Evolutionary conservation across 1,284 basidiomycete species (phyloP).

Genomic region (Sanghuangporus weigelae): DNA sequence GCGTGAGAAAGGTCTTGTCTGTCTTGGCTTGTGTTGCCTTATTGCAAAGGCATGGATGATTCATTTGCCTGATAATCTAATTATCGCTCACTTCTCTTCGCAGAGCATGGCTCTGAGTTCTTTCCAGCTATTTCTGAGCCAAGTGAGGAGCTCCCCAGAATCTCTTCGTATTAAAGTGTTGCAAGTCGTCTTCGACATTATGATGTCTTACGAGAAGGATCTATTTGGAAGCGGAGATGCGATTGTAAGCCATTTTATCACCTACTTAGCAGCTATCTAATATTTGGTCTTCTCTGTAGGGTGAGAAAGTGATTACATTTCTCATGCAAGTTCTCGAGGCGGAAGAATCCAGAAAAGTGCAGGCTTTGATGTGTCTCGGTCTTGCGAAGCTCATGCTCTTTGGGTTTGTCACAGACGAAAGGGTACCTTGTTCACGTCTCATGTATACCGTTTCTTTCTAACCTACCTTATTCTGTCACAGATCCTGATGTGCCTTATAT

Average conservation of each 20-base stretch:
- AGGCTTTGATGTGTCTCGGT: slow-evolving; percentile 79
- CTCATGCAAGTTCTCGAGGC: slow-evolving; percentile 69
- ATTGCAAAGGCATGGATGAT: slow-evolving; percentile 26
- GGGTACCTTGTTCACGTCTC: slow-evolving; percentile 64
- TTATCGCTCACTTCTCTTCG: background rate
- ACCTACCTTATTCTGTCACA: background rate
- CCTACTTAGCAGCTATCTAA: background rate
- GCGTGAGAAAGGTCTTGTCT: slow-evolving; percentile 50
- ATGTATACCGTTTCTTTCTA: background rate
- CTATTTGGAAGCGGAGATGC: slow-evolving; percentile 45
- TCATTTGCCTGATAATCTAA: background rate
- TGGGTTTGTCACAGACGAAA: slow-evolving; percentile 74
- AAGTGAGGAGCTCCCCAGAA: slow-evolving; percentile 76
- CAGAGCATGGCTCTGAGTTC: slow-evolving; percentile 88
- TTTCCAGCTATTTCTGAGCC: slow-evolving; percentile 87
- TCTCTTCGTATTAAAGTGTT: slow-evolving; percentile 78
- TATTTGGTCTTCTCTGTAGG: slow-evolving; percentile 32
- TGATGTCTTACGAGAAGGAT: slow-evolving; percentile 85
- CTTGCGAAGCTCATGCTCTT: slow-evolving; percentile 88
- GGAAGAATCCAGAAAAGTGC: slow-evolving; percentile 71
- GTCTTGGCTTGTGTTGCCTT: slow-evolving; percentile 50
- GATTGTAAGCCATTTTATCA: background rate
- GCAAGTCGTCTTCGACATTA: slow-evolving; percentile 85
- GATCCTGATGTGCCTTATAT: slow-evolving; percentile 16
- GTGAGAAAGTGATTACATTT: slow-evolving; percentile 68